A percentile compares a stretch with the other conserved stretches of the same genome.
Conservation (phyloP, 1,284 basidiomycete genomes). For the Rhizoctonia solani region DNA sequence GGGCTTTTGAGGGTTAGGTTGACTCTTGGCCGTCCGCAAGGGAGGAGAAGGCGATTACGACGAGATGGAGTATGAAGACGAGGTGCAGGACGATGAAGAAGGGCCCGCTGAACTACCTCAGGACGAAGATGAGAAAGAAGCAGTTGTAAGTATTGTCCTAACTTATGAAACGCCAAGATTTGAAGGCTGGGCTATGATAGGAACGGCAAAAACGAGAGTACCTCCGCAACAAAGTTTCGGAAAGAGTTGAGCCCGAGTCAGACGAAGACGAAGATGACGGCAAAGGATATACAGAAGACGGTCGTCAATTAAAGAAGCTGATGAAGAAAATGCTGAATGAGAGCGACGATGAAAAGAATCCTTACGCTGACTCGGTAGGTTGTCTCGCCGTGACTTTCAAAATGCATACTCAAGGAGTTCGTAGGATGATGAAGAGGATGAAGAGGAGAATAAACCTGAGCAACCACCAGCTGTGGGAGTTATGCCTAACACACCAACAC, state of each 20-base stretch:
- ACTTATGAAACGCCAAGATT: not conserved
- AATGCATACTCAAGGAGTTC: not conserved
- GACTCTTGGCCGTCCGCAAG: constrained; percentile 24
- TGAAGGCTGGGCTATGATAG: constrained; percentile 47
- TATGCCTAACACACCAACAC: constrained; percentile 19
- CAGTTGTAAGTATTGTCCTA: constrained; percentile 60
- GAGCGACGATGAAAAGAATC: constrained; percentile 34
- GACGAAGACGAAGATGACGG: constrained; percentile 38
- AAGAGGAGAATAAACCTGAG: constrained; percentile 34
- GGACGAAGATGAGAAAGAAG: constrained; percentile 77
- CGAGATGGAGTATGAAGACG: constrained; percentile 81
- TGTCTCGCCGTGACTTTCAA: not conserved
- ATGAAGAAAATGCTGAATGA: constrained; percentile 31
- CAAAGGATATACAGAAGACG: constrained; percentile 22
- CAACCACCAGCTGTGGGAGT: constrained; percentile 25
- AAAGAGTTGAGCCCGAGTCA: constrained; percentile 49
- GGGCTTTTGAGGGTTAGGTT: constrained; percentile 13
- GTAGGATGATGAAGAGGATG: constrained; percentile 39
- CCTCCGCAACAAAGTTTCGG: constrained; percentile 71
- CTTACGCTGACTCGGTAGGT: constrained; percentile 31
- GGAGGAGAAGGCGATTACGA: constrained; percentile 69
- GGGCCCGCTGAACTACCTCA: constrained; percentile 62
- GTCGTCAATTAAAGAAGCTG: constrained; percentile 11
- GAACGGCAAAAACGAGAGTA: constrained; percentile 85
- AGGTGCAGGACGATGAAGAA: constrained; percentile 87